phyloP scores from a whole-genome alignment of 495 filamentous ascomycete genomes.

The Podospora pseudopauciseta region DNA sequence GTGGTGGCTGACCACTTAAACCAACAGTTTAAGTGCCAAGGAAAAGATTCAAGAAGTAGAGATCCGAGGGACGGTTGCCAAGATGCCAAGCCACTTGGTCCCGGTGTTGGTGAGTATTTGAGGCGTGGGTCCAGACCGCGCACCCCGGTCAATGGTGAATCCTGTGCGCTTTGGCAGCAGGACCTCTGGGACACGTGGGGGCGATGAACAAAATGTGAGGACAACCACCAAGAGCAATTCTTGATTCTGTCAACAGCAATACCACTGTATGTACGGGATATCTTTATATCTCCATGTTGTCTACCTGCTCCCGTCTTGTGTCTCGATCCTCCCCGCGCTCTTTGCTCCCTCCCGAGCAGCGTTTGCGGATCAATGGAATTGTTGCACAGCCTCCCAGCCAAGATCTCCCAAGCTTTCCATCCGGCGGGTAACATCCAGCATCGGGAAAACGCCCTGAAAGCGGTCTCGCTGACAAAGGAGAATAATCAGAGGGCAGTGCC shows the following conservation, averaged over 20 bases:
- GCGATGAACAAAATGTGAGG: slow-evolving; percentile 11
- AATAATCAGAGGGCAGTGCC: neutral
- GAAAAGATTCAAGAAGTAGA: neutral
- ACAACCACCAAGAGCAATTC: neutral
- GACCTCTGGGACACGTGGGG: slow-evolving; percentile 14
- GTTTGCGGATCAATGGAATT: neutral
- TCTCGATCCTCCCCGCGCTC: neutral
- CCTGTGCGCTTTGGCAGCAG: neutral
- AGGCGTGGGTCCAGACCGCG: slow-evolving; percentile 9
- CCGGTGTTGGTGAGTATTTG: neutral
- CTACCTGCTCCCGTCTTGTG: neutral
- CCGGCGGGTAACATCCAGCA: too few species aligned
- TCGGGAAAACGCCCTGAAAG: neutral
- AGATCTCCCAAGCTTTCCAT: neutral
- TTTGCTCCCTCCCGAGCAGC: neutral
- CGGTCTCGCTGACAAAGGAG: neutral
- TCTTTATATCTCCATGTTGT: too few species aligned
- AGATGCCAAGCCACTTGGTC: slow-evolving; percentile 13
- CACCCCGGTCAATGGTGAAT: neutral
- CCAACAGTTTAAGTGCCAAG: slow-evolving; percentile 8
- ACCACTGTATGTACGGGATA: too few species aligned
- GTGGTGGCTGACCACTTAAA: neutral
- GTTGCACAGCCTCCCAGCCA: neutral
- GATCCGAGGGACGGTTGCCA: slow-evolving; percentile 11
- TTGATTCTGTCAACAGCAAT: too few species aligned